Evolutionary conservation across 257 asterid species (phyloP).

Genomic region (Mitragyna speciosa): DNA sequence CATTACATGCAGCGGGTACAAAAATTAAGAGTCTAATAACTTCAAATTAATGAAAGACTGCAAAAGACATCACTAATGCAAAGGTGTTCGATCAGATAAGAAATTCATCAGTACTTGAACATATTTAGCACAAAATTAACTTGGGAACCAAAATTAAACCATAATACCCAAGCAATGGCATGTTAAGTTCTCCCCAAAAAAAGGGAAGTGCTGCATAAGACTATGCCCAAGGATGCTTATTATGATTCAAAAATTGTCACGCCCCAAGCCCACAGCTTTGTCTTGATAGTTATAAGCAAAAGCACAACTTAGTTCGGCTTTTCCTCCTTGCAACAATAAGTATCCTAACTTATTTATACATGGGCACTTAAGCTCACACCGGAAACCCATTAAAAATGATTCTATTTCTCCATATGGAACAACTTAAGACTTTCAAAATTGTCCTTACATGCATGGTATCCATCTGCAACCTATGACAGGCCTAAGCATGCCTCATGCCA

Average conservation of each 20-base stretch:
- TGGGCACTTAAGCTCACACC: neutral
- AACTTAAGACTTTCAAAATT: neutral
- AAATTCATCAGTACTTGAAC: neutral
- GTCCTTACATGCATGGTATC: neutral
- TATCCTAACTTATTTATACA: neutral
- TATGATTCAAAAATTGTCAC: neutral
- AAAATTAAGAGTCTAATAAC: neutral
- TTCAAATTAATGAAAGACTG: neutral
- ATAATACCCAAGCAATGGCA: neutral
- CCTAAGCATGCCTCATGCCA: neutral
- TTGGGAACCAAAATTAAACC: neutral
- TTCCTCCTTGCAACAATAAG: neutral
- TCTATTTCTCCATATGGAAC: neutral
- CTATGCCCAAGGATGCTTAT: neutral
- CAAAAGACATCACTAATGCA: neutral
- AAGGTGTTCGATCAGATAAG: neutral
- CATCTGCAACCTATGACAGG: neutral
- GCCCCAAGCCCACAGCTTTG: neutral
- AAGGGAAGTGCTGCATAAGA: too few relatives aligned
- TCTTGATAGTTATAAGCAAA: neutral
- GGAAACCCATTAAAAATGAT: too few relatives aligned
- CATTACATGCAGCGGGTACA: slow-evolving; percentile 23
- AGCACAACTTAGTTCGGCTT: neutral
- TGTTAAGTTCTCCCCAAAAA: neutral
- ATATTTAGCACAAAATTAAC: neutral